Conservation (phyloP, 2,329 filamentous ascomycete genomes). For the Cladosporium sp. region DNA sequence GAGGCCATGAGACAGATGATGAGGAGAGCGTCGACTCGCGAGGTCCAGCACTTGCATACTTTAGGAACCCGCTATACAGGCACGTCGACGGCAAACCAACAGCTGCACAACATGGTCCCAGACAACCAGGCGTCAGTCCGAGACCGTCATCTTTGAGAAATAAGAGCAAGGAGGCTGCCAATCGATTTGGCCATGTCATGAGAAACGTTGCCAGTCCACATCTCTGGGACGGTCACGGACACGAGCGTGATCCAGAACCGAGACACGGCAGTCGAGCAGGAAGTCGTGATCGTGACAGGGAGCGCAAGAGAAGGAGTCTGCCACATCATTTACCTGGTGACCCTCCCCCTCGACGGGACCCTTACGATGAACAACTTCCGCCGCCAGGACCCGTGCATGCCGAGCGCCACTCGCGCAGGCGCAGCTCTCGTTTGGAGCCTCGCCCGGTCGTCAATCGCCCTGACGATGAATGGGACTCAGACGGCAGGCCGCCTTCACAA, state of each 20-base stretch:
- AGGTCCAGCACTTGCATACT: slow-evolving; percentile 50
- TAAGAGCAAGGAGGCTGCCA: slow-evolving; percentile 36
- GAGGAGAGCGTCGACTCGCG: slow-evolving; percentile 48
- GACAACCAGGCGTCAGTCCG: slow-evolving; percentile 36
- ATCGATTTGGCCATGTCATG: slow-evolving; percentile 40
- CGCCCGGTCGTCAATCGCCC: slow-evolving; percentile 10
- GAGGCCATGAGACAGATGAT: slow-evolving; percentile 32
- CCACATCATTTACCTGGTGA: slow-evolving; percentile 24
- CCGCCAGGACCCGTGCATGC: slow-evolving; percentile 15
- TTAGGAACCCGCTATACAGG: slow-evolving; percentile 53
- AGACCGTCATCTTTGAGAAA: slow-evolving; percentile 39
- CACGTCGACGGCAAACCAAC: slow-evolving; percentile 47
- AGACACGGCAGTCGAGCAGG: slow-evolving; percentile 29
- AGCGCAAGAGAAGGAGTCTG: slow-evolving; percentile 28
- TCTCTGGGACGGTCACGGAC: slow-evolving; percentile 38
- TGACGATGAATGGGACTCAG: slow-evolving; percentile 12
- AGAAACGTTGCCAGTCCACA: slow-evolving; percentile 40
- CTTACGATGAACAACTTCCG: slow-evolving; percentile 14
- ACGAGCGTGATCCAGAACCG: slow-evolving; percentile 18
- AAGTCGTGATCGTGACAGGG: slow-evolving; percentile 25
- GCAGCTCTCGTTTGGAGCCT: slow-evolving; percentile 16
- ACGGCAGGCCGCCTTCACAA: slow-evolving; percentile 1
- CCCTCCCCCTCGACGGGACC: slow-evolving; percentile 12
- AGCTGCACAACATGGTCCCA: slow-evolving; percentile 45
- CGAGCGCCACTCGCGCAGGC: slow-evolving; percentile 12